Percentiles rank a stretch among this genome's conserved stretches.
phyloP scores from a whole-genome alignment of 352 stramenopile species.

The Aphanomyces cochlioides region DNA sequence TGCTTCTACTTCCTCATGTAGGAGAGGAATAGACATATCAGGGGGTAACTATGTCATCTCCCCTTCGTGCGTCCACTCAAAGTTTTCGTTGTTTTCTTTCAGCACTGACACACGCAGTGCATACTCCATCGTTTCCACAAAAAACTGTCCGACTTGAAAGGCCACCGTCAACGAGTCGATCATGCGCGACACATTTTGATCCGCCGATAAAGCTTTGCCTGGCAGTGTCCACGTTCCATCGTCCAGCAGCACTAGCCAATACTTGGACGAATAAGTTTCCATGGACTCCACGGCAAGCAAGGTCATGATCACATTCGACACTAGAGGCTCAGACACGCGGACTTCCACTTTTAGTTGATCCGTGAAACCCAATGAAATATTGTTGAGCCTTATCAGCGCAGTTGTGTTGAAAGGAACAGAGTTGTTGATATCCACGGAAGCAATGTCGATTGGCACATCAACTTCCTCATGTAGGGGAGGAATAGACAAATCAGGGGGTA shows the following conservation, averaged over 20 bases:
- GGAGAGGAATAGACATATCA: constrained; percentile 11
- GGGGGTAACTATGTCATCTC: constrained; percentile 69
- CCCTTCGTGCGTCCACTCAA: constrained; percentile 63
- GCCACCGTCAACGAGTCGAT: no score
- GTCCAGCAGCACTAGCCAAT: no score
- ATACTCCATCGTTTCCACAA: not conserved
- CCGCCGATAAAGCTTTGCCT: no score
- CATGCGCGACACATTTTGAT: no score
- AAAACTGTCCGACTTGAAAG: no score
- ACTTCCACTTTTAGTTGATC: constrained; percentile 60
- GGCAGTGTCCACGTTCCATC: no score
- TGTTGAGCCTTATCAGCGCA: constrained; percentile 81
- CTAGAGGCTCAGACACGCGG: constrained; percentile 17
- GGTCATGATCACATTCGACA: no score
- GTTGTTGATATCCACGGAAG: constrained; percentile 64
- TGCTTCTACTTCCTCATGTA: not conserved
- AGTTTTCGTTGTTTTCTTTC: constrained; percentile 67
- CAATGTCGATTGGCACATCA: constrained; percentile 55
- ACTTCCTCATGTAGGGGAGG: no score
- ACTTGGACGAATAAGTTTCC: no score
- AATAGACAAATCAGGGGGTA: constrained; percentile 38
- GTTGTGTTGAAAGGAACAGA: constrained; percentile 44
- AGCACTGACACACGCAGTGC: constrained; percentile 52
- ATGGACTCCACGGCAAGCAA: no score
- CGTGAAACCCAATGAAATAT: constrained; percentile 44